Percentiles rank a stretch among this genome's conserved stretches.
Evolutionary conservation across 192 early-diverging fungal genomes (phyloP).

Genomic region (Coemansia sp.): DNA sequence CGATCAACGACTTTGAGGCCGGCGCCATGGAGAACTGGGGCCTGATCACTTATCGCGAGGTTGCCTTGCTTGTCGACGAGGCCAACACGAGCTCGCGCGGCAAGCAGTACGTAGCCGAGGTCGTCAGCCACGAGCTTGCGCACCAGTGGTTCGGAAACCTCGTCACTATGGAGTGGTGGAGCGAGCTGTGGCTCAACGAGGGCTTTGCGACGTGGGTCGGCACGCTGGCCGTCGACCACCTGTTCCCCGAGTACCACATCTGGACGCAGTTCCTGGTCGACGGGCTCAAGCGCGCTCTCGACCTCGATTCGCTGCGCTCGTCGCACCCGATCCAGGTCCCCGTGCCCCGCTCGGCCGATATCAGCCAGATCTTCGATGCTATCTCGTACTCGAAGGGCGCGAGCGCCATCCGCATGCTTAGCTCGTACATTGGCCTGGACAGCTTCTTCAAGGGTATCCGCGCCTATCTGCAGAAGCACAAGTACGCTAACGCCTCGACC

Average conservation of each 20-base stretch:
- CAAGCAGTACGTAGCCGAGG: slow-evolving; percentile 84
- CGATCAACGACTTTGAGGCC: slow-evolving; percentile 89
- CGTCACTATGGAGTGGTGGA: slow-evolving; percentile 97
- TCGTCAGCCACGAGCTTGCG: slow-evolving; percentile 86
- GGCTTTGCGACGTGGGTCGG: slow-evolving; percentile 98
- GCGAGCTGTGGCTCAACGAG: slow-evolving; percentile 93
- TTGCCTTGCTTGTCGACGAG: slow-evolving; percentile 81
- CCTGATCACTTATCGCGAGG: slow-evolving; percentile 85
- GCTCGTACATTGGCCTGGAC: slow-evolving; percentile 66
- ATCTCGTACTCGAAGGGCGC: slow-evolving; percentile 91
- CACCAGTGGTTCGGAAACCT: slow-evolving; percentile 95
- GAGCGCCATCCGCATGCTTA: slow-evolving; percentile 91
- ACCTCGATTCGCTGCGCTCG: slow-evolving; percentile 77
- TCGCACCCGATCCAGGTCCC: slow-evolving; percentile 92
- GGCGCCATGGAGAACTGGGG: slow-evolving; percentile 99
- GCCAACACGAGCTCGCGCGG: slow-evolving; percentile 65
- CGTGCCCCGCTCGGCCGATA: slow-evolving; percentile 78
- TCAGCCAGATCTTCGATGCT: slow-evolving; percentile 94
- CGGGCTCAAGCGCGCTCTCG: slow-evolving; percentile 72
- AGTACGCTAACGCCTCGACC: slow-evolving; percentile 82
- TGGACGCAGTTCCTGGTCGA: slow-evolving; percentile 84
- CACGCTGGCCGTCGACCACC: slow-evolving; percentile 77
- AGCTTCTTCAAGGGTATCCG: slow-evolving; percentile 69
- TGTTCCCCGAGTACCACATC: slow-evolving; percentile 93
- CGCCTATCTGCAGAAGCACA: slow-evolving; percentile 78